Percentiles rank a stretch among this genome's conserved stretches.
phyloP scores from a whole-genome alignment of 2,329 filamentous ascomycete species.

The Conoideocrella luteorostrata region DNA sequence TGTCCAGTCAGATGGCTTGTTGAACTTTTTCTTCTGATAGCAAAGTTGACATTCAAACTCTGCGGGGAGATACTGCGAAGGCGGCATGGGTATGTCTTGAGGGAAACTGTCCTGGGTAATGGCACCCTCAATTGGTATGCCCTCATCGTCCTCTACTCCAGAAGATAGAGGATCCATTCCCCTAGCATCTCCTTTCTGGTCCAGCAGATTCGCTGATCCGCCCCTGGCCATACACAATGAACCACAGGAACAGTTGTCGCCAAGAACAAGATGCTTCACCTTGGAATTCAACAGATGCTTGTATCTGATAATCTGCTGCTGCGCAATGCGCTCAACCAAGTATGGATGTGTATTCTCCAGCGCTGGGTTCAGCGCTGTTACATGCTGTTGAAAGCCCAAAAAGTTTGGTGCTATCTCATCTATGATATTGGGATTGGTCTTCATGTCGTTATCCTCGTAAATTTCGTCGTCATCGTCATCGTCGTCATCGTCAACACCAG shows the following conservation, averaged over 20 bases:
- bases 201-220: slow-evolving; percentile 57
- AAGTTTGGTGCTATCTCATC: slow-evolving; percentile 66
- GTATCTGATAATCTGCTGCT: slow-evolving; percentile 74
- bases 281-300: slow-evolving; percentile 66
- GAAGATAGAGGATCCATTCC: slow-evolving; percentile 51
- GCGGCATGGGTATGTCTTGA: slow-evolving; percentile 72
- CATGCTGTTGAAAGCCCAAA: slow-evolving; percentile 70
- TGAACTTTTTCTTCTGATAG: slow-evolving; percentile 76
- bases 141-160: slow-evolving; percentile 50
- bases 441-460: slow-evolving; percentile 53
- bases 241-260: slow-evolving; percentile 55
- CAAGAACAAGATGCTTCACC: slow-evolving; percentile 61
- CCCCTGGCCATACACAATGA: slow-evolving; percentile 60
- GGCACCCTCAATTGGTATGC: slow-evolving; percentile 61
- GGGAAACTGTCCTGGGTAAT: slow-evolving; percentile 72
- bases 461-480: slow-evolving; percentile 55
- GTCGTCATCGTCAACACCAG: slow-evolving; percentile 33
- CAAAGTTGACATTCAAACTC: slow-evolving; percentile 88
- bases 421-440: slow-evolving; percentile 56
- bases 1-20: slow-evolving; percentile 93
- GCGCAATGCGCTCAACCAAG: slow-evolving; percentile 73
- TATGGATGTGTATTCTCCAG: slow-evolving; percentile 50
- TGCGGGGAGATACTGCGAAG: slow-evolving; percentile 68
- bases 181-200: slow-evolving; percentile 52
- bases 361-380: slow-evolving; percentile 66